These are phyloP conservation scores for Colletotrichum gigasporum DNA, from an alignment of 2,329 filamentous ascomycete genomes.

Conservation along the genomic window DNA sequence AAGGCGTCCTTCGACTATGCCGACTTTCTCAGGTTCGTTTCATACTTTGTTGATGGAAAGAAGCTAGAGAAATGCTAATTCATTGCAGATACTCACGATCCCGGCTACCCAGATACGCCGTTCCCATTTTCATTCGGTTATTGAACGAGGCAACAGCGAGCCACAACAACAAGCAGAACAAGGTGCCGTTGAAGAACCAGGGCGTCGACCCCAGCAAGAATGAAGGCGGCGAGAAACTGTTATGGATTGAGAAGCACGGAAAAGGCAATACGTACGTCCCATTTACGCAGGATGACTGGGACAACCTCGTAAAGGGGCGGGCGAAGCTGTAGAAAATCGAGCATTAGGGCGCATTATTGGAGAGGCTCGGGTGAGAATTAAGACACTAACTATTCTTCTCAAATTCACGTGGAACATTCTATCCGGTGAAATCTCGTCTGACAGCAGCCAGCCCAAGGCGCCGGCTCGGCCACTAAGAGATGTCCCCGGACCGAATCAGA, in stretches of 20 bases:
- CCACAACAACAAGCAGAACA: conserved; percentile 85
- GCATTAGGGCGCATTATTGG: no score
- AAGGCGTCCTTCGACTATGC: conserved; percentile 65
- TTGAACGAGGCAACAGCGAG: conserved; percentile 63
- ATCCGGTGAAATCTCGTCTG: no score
- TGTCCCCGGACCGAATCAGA: not conserved
- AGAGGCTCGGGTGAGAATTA: no score
- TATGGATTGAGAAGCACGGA: conserved; percentile 63
- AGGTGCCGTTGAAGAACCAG: conserved; percentile 65
- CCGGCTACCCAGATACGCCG: conserved; percentile 76
- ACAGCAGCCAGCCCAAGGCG: not conserved
- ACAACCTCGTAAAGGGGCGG: conserved; percentile 8
- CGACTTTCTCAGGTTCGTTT: conserved; percentile 61
- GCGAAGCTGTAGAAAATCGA: conserved; percentile 11
- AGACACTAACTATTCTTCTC: no score
- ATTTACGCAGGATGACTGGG: conserved; percentile 69
- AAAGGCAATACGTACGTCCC: conserved; percentile 65
- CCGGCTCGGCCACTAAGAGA: not conserved
- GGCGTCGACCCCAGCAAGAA: conserved; percentile 23
- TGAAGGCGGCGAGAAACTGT: conserved; percentile 49
- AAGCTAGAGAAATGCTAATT: not conserved
- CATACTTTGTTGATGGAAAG: not conserved
- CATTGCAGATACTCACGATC: conserved; percentile 58
- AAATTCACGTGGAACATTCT: no score
- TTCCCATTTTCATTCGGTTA: conserved; percentile 77